A percentile compares a stretch with the other conserved stretches of the same genome.
phyloP scores from a whole-genome alignment of 2,329 filamentous ascomycete genomes.

The Epicoccum sorghinum region DNA sequence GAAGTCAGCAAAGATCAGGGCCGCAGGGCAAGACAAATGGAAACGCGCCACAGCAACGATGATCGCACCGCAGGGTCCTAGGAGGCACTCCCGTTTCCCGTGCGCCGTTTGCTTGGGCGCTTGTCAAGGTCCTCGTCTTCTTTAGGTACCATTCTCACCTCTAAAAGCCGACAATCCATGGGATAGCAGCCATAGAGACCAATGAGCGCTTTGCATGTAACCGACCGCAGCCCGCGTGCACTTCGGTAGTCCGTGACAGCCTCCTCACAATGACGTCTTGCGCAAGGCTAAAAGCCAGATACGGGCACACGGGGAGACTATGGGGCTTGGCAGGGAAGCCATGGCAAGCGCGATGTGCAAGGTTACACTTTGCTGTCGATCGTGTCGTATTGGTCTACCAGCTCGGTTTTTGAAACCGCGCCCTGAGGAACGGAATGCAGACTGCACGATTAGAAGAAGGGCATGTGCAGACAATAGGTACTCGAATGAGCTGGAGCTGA shows the following conservation, averaged over 20 bases:
- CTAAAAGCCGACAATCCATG: not conserved
- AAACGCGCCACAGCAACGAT: conserved; percentile 11
- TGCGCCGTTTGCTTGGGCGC: conserved; percentile 9
- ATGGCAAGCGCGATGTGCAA: conserved; percentile 9
- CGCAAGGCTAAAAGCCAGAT: conserved; percentile 12
- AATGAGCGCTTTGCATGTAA: conserved; percentile 7
- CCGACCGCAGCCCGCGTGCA: not conserved
- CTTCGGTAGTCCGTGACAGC: not conserved
- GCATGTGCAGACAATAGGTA: not conserved
- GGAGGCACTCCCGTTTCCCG: conserved; percentile 13
- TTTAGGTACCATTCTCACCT: conserved; percentile 5
- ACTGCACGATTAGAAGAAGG: conserved; percentile 2
- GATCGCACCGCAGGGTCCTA: conserved; percentile 14
- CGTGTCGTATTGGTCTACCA: conserved; percentile 8
- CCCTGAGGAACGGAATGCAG: conserved; percentile 7
- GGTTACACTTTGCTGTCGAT: conserved; percentile 16
- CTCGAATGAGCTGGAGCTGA: too few relatives aligned
- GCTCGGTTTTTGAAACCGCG: conserved; percentile 11
- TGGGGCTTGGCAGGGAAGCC: conserved; percentile 11
- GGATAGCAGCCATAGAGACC: conserved; percentile 10
- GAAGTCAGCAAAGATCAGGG: conserved; percentile 10
- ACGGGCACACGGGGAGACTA: conserved; percentile 1
- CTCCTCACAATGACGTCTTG: conserved; percentile 18
- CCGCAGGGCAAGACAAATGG: conserved; percentile 11
- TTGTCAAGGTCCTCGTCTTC: conserved; percentile 5